phyloP scores from a whole-genome alignment of 2,329 filamentous ascomycete species.

The Esteya vermicola region DNA sequence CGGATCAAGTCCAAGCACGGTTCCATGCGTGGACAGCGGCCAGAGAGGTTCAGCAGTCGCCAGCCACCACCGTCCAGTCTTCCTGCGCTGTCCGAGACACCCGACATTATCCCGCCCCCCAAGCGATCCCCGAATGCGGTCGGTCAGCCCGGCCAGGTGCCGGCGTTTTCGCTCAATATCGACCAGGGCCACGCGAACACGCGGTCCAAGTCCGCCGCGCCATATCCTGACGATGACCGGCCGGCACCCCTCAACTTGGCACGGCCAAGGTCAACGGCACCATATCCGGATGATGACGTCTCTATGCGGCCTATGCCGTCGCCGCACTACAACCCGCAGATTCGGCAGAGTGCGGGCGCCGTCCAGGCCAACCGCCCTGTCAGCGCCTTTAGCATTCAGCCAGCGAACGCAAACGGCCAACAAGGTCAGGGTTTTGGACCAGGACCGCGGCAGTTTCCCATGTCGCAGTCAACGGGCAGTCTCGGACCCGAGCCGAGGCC shows the following conservation, averaged over 20 bases:
- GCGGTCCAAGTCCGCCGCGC: constrained; percentile 43
- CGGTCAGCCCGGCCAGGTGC: constrained; percentile 19
- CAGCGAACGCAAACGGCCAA: constrained; percentile 16
- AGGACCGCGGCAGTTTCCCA: constrained; percentile 19
- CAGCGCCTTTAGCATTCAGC: constrained; percentile 41
- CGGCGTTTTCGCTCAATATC: constrained; percentile 38
- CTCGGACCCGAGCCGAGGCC: constrained; percentile 21
- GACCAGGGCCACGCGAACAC: constrained; percentile 20
- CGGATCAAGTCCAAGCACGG: constrained; percentile 74
- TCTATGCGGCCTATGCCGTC: constrained; percentile 13
- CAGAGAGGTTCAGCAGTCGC: constrained; percentile 37
- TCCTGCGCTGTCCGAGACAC: constrained; percentile 33
- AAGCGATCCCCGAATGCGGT: background rate
- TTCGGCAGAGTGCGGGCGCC: constrained; percentile 32
- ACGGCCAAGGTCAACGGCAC: constrained; percentile 31
- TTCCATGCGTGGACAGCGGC: constrained; percentile 48
- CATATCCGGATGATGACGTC: constrained; percentile 39
- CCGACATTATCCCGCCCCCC: too few species aligned
- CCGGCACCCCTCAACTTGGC: constrained; percentile 32
- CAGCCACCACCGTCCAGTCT: constrained; percentile 22
- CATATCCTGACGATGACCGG: constrained; percentile 57
- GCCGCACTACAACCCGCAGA: constrained; percentile 29
- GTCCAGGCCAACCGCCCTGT: constrained; percentile 32
- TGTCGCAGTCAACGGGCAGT: constrained; percentile 30
- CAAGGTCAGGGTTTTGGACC: constrained; percentile 5